phyloP scores from a whole-genome alignment of 2,329 filamentous ascomycete species.

The Dothistroma pini region DNA sequence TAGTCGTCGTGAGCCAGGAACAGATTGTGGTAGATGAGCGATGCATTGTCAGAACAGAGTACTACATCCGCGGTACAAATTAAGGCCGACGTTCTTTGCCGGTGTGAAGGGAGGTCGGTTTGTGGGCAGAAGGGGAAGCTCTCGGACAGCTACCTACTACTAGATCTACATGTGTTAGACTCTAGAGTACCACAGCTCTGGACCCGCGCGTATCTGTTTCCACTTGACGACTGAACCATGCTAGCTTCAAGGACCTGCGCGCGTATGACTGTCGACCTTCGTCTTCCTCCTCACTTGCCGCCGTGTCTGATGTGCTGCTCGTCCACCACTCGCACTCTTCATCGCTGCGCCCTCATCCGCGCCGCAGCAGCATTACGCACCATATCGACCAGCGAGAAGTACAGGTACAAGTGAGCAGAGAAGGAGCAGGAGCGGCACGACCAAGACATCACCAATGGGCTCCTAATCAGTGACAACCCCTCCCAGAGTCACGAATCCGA shows the following conservation, averaged over 20 bases:
- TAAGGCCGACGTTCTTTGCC: neutral
- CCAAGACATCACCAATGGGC: neutral
- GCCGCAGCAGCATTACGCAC: neutral
- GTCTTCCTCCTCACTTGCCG: neutral
- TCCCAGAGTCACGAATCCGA: neutral
- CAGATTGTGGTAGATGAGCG: neutral
- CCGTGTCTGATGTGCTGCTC: neutral
- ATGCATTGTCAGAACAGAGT: too few species aligned
- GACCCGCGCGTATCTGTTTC: neutral
- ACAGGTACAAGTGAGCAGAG: neutral
- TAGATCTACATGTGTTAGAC: neutral
- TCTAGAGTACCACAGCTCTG: neutral
- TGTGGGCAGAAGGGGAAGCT: neutral
- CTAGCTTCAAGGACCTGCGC: neutral
- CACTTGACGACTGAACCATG: neutral
- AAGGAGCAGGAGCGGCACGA: neutral
- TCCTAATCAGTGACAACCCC: neutral
- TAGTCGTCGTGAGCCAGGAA: too few species aligned
- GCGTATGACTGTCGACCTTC: neutral
- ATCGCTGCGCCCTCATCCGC: neutral
- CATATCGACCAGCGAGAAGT: neutral
- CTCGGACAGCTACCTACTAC: too few species aligned
- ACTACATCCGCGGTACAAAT: too few species aligned
- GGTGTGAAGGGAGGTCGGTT: neutral
- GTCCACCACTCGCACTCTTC: neutral